Conservation (phyloP, 768 basidiomycete genomes). For the Amanita subjunquillea region DNA sequence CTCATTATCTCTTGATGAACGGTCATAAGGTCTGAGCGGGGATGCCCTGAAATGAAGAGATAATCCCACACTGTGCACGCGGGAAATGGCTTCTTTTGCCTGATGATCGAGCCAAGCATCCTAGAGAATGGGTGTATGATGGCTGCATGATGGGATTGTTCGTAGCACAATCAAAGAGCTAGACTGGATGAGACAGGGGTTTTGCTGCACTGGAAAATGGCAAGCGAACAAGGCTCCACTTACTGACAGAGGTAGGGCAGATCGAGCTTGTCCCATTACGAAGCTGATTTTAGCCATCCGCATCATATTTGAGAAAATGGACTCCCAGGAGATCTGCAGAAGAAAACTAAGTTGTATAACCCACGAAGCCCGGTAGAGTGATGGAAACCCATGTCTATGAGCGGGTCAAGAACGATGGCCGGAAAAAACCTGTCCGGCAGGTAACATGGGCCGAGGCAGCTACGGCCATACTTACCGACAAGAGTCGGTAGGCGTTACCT, state of each 20-base stretch:
- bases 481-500: not conserved
- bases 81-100: not conserved
- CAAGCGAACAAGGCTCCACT: not conserved
- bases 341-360: not conserved
- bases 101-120: not conserved
- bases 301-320: not conserved
- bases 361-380: not conserved
- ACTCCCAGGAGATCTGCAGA: not conserved
- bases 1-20: not conserved
- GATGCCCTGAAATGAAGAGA: not conserved
- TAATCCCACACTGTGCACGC: not conserved
- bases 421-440: not conserved
- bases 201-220: not conserved
- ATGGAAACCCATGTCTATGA: not conserved
- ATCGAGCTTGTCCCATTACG: not conserved
- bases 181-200: not conserved
- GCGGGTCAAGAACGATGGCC: not conserved
- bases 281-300: not conserved
- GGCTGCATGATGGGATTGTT: not conserved
- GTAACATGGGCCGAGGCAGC: not conserved
- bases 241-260: not conserved
- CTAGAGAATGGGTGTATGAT: not conserved
- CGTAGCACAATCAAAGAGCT: constrained; percentile 1
- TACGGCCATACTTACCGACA: not conserved
- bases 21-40: not conserved